Conservation (phyloP, 495 filamentous ascomycete species). For the Penicillium goetzii region DNA sequence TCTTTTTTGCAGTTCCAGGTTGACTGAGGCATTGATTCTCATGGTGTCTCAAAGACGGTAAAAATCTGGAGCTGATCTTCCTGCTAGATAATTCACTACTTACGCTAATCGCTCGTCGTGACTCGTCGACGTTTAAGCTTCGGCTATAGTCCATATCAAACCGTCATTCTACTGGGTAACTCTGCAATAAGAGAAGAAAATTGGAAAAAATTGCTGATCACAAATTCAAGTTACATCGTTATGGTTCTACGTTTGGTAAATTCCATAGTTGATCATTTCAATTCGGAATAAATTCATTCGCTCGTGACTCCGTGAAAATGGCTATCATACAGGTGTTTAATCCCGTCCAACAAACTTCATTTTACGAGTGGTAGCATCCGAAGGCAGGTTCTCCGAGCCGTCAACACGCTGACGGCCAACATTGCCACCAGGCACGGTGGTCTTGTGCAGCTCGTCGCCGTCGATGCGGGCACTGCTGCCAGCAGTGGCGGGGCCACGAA, state of each 20-base stretch:
- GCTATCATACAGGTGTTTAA: constrained; percentile 12
- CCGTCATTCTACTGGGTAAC: background rate
- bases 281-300: constrained; percentile 18
- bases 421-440: constrained; percentile 42
- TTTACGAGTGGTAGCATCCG: constrained; percentile 50
- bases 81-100: background rate
- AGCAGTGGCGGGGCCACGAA: constrained; percentile 66
- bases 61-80: too few species aligned
- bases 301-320: constrained; percentile 25
- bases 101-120: background rate
- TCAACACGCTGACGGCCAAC: constrained; percentile 62
- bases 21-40: background rate
- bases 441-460: constrained; percentile 44
- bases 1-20: background rate
- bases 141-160: too few species aligned
- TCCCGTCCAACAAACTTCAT: constrained; percentile 18
- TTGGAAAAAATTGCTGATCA: background rate
- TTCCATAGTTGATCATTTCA: background rate
- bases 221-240: background rate
- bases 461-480: constrained; percentile 59
- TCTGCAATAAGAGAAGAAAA: background rate
- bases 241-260: background rate
- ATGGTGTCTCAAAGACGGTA: too few species aligned
- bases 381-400: constrained; percentile 50
- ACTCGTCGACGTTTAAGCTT: too few species aligned